Conservation (phyloP, 2,329 filamentous ascomycete species). For the Pseudogymnoascus sp. region DNA sequence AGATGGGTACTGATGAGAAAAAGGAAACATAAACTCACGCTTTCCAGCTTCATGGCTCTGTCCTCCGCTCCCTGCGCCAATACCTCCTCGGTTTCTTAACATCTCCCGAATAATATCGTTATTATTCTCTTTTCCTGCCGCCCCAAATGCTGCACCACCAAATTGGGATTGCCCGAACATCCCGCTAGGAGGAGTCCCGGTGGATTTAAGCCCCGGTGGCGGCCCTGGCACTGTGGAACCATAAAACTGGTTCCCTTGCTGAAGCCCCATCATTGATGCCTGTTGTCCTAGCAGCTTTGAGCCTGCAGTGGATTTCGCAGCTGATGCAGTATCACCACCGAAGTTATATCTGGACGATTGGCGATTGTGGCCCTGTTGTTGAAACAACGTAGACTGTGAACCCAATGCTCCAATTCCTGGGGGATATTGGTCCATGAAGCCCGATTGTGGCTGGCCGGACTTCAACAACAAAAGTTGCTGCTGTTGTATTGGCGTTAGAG, state of each 20-base stretch:
- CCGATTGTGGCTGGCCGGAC: constrained; percentile 31
- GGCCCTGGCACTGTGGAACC: constrained; percentile 81
- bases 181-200: constrained; percentile 80
- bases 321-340: constrained; percentile 59
- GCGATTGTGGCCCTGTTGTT: constrained; percentile 63
- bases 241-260: constrained; percentile 65
- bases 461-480: constrained; percentile 55
- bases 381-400: constrained; percentile 39
- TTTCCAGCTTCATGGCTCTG: constrained; percentile 80
- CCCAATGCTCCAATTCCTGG: constrained; percentile 41
- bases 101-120: constrained; percentile 75
- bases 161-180: constrained; percentile 93
- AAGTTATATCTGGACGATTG: constrained; percentile 86
- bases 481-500: constrained; percentile 74
- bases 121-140: constrained; percentile 61
- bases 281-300: constrained; percentile 71
- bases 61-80: constrained; percentile 49
- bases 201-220: constrained; percentile 89
- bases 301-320: constrained; percentile 70
- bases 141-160: constrained; percentile 57
- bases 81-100: constrained; percentile 58
- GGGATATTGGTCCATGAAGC: constrained; percentile 53
- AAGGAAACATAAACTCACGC: constrained; percentile 98
- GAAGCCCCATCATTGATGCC: constrained; percentile 73
- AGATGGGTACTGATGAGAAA: constrained; percentile 77